Conservation (phyloP, 2,329 filamentous ascomycete species). For the Didymosphaeria variabile region DNA sequence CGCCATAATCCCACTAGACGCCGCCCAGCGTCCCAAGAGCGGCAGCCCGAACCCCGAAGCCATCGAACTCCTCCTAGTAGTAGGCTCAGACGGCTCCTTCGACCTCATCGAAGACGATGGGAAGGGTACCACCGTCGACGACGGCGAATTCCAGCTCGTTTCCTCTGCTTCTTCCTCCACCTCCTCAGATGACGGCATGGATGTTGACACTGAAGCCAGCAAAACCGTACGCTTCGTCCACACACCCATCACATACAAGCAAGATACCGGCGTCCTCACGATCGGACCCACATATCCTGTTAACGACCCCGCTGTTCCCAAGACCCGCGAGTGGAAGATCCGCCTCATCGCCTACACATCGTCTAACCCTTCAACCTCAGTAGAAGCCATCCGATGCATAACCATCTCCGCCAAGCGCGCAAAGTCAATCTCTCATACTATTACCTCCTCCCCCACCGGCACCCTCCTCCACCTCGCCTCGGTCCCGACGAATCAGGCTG, state of each 20-base stretch:
- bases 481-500: conserved; percentile 32
- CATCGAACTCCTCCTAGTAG: conserved; percentile 60
- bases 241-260: conserved; percentile 50
- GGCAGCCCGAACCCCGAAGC: conserved; percentile 58
- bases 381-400: conserved; percentile 35
- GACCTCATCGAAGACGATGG: conserved; percentile 60
- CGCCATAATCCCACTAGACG: conserved; percentile 66
- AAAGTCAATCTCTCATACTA: conserved; percentile 31
- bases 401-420: conserved; percentile 37
- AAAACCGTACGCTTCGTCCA: conserved; percentile 43
- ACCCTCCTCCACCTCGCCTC: conserved; percentile 36
- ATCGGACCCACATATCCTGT: conserved; percentile 43
- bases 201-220: conserved; percentile 31
- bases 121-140: conserved; percentile 45
- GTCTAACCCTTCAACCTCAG: neutral
- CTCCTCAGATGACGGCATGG: conserved; percentile 24
- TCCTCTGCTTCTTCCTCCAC: neutral
- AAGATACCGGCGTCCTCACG: conserved; percentile 45
- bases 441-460: conserved; percentile 30
- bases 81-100: conserved; percentile 59
- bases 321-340: conserved; percentile 42
- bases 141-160: conserved; percentile 48
- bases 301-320: conserved; percentile 39
- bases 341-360: conserved; percentile 43
- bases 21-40: conserved; percentile 52